Evolutionary conservation across 108 stramenopile species (phyloP), one percentile per base, ranked within the genome.

Genomic region (Fragilariopsis cylindrus): DNA sequence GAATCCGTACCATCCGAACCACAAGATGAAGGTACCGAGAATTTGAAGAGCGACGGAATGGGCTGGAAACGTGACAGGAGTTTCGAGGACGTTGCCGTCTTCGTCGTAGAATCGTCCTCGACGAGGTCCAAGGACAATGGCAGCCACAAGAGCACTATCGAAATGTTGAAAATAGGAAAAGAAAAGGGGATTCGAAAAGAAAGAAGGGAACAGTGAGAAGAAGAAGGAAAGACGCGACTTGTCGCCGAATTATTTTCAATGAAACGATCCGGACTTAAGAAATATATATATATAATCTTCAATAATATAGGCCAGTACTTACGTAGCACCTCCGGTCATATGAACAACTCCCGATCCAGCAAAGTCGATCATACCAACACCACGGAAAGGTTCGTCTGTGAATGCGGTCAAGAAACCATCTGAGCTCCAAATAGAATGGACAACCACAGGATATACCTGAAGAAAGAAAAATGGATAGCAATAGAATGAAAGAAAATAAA

Each of bases 261-360:
- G 30, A 30, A 30, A 30, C 30, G 30, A 30, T 30, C 30, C 30
- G 30, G 30, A 30, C 30, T 30, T 30, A 30, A 30, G 2, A 30
- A 30, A 30, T 30, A 30, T 30, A 30, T 30, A 30, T 30, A 30
- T 30, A 30, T 30, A 30, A 30, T 30, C 30, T 30, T 30, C 30
- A 30, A 30, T 30, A 30, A 30, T 30, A 30, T 30, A 30, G 30
- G 30, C 30, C 30, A 30, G 30, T 44, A 63, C 62, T 44, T 63
- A 63, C 62, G 94, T 90, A 55, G 85, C 68, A 9, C 97, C 97
- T 60, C 96, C 97, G 48, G 89, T 91, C 83, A 96, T 84, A 91
- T 98, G 97, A 16, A 98, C 97, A 54, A 98, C 97, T 63, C 90
- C 85, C n/a, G 92, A 88, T 21, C 97, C 97, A 54, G 97, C 96